A percentile compares a stretch with the other conserved stretches of the same genome.
phyloP scores from a whole-genome alignment of 2,329 filamentous ascomycete genomes.

The Diplodia seriata region DNA sequence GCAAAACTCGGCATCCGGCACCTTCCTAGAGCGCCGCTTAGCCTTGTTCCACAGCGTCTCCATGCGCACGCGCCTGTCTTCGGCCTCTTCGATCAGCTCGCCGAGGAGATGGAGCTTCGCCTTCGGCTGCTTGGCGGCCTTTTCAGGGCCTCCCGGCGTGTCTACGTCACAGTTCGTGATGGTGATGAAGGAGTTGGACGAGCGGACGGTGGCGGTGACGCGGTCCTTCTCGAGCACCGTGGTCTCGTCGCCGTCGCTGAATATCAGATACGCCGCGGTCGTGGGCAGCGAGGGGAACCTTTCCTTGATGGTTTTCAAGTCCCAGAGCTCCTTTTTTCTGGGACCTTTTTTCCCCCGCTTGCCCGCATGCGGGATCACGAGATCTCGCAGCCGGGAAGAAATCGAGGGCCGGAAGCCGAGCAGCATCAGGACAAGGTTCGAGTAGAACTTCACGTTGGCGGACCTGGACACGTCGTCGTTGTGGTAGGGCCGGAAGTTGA shows the following conservation, averaged over 20 bases:
- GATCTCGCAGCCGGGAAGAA: slow-evolving; percentile 57
- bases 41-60: slow-evolving; percentile 40
- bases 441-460: slow-evolving; percentile 52
- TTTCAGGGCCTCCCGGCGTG: slow-evolving; percentile 36
- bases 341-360: not conserved
- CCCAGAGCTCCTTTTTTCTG: slow-evolving; percentile 30
- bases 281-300: slow-evolving; percentile 51
- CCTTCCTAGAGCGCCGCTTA: slow-evolving; percentile 26
- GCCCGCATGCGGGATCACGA: slow-evolving; percentile 45
- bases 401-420: slow-evolving; percentile 62
- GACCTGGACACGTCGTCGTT: slow-evolving; percentile 46
- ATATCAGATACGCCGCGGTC: slow-evolving; percentile 64
- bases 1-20: slow-evolving; percentile 36
- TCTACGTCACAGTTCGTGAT: slow-evolving; percentile 63
- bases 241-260: slow-evolving; percentile 59
- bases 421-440: slow-evolving; percentile 61
- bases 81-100: slow-evolving; percentile 46
- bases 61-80: slow-evolving; percentile 44
- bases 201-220: slow-evolving; percentile 52
- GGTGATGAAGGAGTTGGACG: slow-evolving; percentile 59
- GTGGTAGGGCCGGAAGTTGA: slow-evolving; percentile 61
- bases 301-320: slow-evolving; percentile 42
- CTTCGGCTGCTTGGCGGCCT: slow-evolving; percentile 30
- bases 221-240: slow-evolving; percentile 65
- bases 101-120: slow-evolving; percentile 33